Conservation (phyloP, 2,329 filamentous ascomycete species). For the Fusarium chuoi region DNA sequence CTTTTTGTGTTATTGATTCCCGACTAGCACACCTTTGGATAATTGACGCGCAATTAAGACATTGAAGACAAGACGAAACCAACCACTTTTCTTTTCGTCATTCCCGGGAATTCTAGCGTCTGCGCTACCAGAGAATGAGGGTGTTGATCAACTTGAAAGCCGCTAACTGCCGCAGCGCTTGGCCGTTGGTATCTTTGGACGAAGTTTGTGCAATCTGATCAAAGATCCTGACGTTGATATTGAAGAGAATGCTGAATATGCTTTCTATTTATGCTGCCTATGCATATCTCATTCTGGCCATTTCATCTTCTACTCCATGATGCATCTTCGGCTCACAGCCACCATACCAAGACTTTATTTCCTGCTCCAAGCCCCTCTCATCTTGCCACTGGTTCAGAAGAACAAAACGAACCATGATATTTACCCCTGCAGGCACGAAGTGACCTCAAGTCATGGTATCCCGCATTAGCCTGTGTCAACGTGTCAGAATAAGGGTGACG, state of each 20-base stretch:
- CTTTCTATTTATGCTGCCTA: neutral
- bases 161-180: neutral
- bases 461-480: conserved; percentile 19
- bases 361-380: conserved; percentile 1
- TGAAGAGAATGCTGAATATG: neutral
- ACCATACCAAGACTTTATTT: neutral
- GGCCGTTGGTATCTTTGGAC: neutral
- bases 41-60: conserved; percentile 21
- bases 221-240: neutral
- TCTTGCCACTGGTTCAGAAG: conserved; percentile 24
- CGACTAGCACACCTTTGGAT: conserved; percentile 15
- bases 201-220: neutral
- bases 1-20: conserved; percentile 11
- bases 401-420: neutral
- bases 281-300: neutral
- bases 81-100: conserved; percentile 19
- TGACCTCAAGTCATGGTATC: conserved; percentile 16
- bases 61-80: conserved; percentile 28
- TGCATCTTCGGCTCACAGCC: neutral
- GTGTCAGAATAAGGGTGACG: conserved; percentile 9
- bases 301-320: neutral
- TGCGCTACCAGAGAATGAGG: conserved; percentile 22
- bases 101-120: conserved; percentile 27
- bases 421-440: conserved; percentile 12
- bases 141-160: neutral